A percentile compares a stretch with the other conserved stretches of the same genome.
Evolutionary conservation across 1,284 basidiomycete species (phyloP).

Genomic region (Rhodotorula sp.): DNA sequence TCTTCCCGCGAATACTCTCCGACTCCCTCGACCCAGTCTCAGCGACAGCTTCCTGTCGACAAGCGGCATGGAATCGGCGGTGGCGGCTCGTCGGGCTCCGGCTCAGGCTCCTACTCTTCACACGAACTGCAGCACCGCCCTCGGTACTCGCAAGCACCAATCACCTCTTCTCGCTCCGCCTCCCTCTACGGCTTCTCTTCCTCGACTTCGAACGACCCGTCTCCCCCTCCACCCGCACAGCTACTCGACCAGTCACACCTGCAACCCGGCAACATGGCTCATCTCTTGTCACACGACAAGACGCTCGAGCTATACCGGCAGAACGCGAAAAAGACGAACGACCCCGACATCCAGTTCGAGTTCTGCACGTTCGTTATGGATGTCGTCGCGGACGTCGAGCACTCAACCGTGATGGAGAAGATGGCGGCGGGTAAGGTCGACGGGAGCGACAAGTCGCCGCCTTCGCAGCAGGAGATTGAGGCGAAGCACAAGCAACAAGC

Average conservation of each 20-base stretch:
- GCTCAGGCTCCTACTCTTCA: conserved; percentile 29
- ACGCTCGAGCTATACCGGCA: conserved; percentile 94
- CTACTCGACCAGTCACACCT: conserved; percentile 91
- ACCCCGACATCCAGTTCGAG: conserved; percentile 95
- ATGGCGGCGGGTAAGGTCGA: background rate
- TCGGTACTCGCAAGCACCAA: conserved; percentile 29
- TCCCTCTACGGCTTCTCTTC: conserved; percentile 28
- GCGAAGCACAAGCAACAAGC: conserved; percentile 71
- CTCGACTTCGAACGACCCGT: background rate
- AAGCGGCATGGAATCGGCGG: background rate
- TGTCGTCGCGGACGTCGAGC: conserved; percentile 52
- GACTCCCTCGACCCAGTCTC: conserved; percentile 9
- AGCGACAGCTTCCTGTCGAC: conserved; percentile 4
- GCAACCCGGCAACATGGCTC: conserved; percentile 84
- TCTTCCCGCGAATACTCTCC: conserved; percentile 4
- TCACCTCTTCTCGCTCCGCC: conserved; percentile 23
- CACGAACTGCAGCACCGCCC: conserved; percentile 21
- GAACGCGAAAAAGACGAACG: conserved; percentile 98
- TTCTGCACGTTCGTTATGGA: conserved; percentile 99
- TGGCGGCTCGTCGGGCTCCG: conserved; percentile 23
- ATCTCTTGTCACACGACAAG: conserved; percentile 87
- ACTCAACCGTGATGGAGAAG: conserved; percentile 51
- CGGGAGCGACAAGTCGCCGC: background rate
- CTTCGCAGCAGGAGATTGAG: conserved; percentile 54
- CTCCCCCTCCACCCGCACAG: conserved; percentile 19